phyloP scores from a whole-genome alignment of 108 stramenopile species.

The Nitzschia sp. region DNA sequence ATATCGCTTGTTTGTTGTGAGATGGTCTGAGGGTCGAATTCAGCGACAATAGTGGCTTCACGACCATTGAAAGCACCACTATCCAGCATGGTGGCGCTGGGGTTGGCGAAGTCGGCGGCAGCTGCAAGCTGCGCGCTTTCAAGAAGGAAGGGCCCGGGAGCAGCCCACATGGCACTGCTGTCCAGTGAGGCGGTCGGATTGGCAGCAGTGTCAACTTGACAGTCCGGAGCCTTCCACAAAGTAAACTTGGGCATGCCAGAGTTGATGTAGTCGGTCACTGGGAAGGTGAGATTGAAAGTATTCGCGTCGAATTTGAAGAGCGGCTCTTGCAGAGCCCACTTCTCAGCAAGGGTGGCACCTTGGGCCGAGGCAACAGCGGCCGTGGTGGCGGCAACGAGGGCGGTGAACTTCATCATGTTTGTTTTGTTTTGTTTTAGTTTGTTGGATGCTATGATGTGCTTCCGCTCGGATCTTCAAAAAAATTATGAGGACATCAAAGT shows the following conservation, averaged over 20 bases:
- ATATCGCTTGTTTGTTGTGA: neutral
- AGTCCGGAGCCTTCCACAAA: neutral
- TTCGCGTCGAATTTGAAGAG: neutral
- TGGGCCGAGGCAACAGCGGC: neutral
- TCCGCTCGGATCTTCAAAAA: neutral
- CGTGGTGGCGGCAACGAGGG: neutral
- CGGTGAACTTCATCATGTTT: neutral
- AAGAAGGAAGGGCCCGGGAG: neutral
- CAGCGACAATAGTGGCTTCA: neutral
- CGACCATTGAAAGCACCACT: constrained; percentile 5
- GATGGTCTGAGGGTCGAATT: neutral
- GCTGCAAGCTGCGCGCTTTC: neutral
- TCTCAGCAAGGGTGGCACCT: neutral
- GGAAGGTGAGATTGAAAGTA: constrained; percentile 6
- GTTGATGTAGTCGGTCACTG: constrained; percentile 2
- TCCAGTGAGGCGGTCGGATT: neutral
- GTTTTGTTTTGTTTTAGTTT: neutral
- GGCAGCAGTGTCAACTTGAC: too few relatives aligned
- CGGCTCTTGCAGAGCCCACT: neutral
- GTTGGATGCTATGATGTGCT: neutral
- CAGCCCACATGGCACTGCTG: neutral
- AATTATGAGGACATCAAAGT: neutral
- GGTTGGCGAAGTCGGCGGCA: neutral
- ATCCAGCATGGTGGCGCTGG: neutral
- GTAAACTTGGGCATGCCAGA: neutral